Percentiles rank a stretch among this genome's conserved stretches.
Evolutionary conservation across 805 yeast genomes (phyloP).

Genomic region (Huiozyma sinensis): DNA sequence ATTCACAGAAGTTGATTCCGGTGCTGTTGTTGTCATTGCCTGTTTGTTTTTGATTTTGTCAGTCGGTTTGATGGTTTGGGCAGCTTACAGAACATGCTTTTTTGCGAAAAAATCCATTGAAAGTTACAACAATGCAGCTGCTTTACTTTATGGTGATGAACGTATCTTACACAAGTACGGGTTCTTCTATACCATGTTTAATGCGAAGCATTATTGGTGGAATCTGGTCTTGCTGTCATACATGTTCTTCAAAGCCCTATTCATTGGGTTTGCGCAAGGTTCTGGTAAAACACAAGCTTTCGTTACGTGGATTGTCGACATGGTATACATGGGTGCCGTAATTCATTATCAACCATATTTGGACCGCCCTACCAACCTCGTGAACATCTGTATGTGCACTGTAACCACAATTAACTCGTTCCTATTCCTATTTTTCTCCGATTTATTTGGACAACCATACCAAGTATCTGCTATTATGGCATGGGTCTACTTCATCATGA

Average conservation of each 20-base stretch:
- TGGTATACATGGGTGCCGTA: slow-evolving; percentile 53
- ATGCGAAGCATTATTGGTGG: slow-evolving; percentile 76
- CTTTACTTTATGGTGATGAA: slow-evolving; percentile 70
- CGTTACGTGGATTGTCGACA: slow-evolving; percentile 64
- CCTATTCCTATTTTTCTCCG: slow-evolving; percentile 76
- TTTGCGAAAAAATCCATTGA: slow-evolving; percentile 54
- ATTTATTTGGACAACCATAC: slow-evolving; percentile 73
- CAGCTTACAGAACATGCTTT: slow-evolving; percentile 50
- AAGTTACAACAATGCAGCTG: slow-evolving; percentile 71
- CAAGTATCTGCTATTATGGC: slow-evolving; percentile 82
- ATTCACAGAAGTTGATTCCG: slow-evolving; percentile 68
- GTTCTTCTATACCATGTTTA: slow-evolving; percentile 81
- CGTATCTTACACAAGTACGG: slow-evolving; percentile 69
- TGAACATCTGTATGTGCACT: slow-evolving; percentile 60
- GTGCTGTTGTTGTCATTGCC: slow-evolving; percentile 79
- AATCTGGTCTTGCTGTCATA: slow-evolving; percentile 53
- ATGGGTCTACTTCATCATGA: slow-evolving; percentile 76
- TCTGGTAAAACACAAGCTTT: slow-evolving; percentile 76
- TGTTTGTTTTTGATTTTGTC: slow-evolving; percentile 56
- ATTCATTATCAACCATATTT: slow-evolving; percentile 63
- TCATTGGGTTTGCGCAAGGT: slow-evolving; percentile 67
- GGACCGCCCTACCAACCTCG: slow-evolving; percentile 69
- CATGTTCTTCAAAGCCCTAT: slow-evolving; percentile 53
- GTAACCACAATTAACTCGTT: slow-evolving; percentile 72
- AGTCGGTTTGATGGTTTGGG: slow-evolving; percentile 50